Evolutionary conservation across 2,329 filamentous ascomycete genomes (phyloP).

Genomic region (Aspergillus amoenus): DNA sequence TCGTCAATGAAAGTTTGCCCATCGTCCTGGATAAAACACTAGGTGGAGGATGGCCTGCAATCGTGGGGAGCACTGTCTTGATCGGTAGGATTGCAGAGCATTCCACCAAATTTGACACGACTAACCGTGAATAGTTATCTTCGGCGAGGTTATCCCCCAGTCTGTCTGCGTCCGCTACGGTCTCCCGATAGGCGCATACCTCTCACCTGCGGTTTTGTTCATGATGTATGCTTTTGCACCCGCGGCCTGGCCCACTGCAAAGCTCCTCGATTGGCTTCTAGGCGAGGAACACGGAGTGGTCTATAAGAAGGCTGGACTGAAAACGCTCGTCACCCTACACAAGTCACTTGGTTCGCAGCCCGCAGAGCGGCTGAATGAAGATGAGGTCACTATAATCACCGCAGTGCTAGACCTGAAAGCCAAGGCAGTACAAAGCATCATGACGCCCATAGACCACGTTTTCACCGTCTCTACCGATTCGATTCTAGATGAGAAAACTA

Average conservation of each 20-base stretch:
- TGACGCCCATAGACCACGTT: conserved; percentile 98
- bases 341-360: conserved; percentile 80
- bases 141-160: conserved; percentile 94
- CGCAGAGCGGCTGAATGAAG: conserved; percentile 84
- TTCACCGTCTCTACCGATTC: conserved; percentile 97
- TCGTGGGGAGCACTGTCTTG: conserved; percentile 86
- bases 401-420: conserved; percentile 95
- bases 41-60: conserved; percentile 90
- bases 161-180: conserved; percentile 96
- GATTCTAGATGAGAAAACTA: conserved; percentile 85
- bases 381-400: conserved; percentile 98
- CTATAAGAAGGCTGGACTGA: conserved; percentile 97
- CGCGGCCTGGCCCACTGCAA: conserved; percentile 90
- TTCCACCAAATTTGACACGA: neutral
- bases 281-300: conserved; percentile 94
- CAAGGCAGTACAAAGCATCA: conserved; percentile 90
- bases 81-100: conserved; percentile 65
- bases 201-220: conserved; percentile 79
- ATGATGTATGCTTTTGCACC: conserved; percentile 93
- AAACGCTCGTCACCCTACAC: conserved; percentile 93
- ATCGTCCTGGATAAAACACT: conserved; percentile 93
- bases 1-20: conserved; percentile 93
- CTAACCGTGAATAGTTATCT: conserved; percentile 70
- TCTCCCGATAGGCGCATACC: conserved; percentile 89
- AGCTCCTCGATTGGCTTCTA: conserved; percentile 88